Evolutionary conservation across 2,329 filamentous ascomycete genomes (phyloP), one percentile per base, ranked within the genome.

Genomic region (Biscogniauxia mediterranea): DNA sequence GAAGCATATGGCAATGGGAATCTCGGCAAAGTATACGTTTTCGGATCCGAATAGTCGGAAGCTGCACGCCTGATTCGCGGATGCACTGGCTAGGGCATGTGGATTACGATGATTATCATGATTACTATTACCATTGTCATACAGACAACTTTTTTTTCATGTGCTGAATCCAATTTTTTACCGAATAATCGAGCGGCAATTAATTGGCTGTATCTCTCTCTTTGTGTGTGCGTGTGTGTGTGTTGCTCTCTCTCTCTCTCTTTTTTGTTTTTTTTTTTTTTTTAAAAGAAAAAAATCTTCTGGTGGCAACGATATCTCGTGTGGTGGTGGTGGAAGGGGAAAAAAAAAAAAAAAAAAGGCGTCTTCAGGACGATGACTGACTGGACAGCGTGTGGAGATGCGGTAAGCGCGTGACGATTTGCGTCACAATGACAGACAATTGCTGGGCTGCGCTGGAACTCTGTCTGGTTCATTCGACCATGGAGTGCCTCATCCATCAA

Each of bases 41-140:
- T 64, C 66, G 66, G 66, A 65, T 66, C 66, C 66, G 66, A 67
- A 60, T 61, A 61, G 62, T 56, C 56, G 65, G 65, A 63, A 59
- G 53, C 60, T 63, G 61, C 64, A 66, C 60, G 42, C 63, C 61
- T 64, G 64, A 66, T 67, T 67, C 65, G 65, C 61, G 65, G 65
- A 50, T 51, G 52, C 52, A 54, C 20, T 57, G 38, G 28, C 38
- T 15, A 46, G 38, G 20, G 26, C n/a, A 28, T 19, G 21, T 54
- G 26, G 20, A 17, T 21, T 54, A 54, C 52, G 19, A 52, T 25
- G 50, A 52, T 52, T 52, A 25, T 25, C 23, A 52, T 52, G 19
- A 52, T 25, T 55, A 55, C 38, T 55, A 19, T 61, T 54, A 42
- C 50, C 38, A n/a, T 46, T 60, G 60, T 60, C 56, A 66, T 56